phyloP scores from a whole-genome alignment of 345 rosid genomes.

The Firmiana major region DNA sequence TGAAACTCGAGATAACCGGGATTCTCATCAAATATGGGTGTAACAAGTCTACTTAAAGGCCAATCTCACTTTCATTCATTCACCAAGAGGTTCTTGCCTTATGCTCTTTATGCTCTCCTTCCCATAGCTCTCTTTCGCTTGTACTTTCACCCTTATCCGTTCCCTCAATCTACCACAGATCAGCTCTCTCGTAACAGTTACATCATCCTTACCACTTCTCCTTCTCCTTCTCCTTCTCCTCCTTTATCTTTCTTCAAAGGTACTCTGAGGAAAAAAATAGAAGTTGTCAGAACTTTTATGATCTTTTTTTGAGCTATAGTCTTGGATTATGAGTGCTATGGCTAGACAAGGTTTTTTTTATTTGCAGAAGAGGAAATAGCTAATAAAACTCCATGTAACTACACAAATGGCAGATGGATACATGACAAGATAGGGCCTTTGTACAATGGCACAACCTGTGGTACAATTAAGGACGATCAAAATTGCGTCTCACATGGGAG shows the following conservation, averaged over 20 bases:
- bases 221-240: background rate
- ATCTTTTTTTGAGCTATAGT: too few species aligned
- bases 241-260: conserved; percentile 22
- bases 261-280: background rate
- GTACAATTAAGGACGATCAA: conserved; percentile 82
- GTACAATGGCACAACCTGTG: conserved; percentile 73
- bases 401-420: conserved; percentile 68
- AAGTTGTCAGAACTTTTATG: background rate
- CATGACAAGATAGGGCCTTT: conserved; percentile 67
- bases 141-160: conserved; percentile 38
- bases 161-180: conserved; percentile 20
- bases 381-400: conserved; percentile 54
- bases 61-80: conserved; percentile 23
- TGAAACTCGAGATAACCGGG: background rate
- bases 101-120: conserved; percentile 38
- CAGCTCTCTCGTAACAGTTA: conserved; percentile 11
- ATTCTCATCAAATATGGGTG: conserved; percentile 32
- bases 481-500: conserved; percentile 81
- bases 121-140: conserved; percentile 45
- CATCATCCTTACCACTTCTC: conserved; percentile 20
- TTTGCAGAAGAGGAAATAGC: conserved; percentile 40
- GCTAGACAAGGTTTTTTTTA: background rate
- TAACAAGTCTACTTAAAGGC: conserved; percentile 33
- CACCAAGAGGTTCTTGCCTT: conserved; percentile 40
- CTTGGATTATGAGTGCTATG: background rate